Evolutionary conservation across 2,329 filamentous ascomycete species (phyloP), one percentile per base, ranked within the genome.

Genomic region (Aspergillus novoparasiticus): DNA sequence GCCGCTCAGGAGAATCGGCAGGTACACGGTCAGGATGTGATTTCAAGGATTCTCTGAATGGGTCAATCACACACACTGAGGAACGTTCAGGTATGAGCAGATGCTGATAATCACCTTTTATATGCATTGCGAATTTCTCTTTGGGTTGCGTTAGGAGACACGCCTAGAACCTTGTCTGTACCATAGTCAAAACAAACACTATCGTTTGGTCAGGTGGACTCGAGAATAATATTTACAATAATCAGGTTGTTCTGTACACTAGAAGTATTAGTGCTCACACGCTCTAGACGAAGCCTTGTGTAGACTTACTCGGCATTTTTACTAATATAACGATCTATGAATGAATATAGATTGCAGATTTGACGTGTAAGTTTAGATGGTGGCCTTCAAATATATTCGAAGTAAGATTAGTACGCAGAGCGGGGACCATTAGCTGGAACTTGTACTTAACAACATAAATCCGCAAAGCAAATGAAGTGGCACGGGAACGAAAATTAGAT

Each of bases 121-220:
- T 98, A 99, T 57, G 94, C 95, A 84, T 92, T 91, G 71, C 94
- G 91, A 75, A 99, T 90, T 76, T 98, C 91, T 73, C 93, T 88
- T 63, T 89, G 87, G 0, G 88, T 90, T 39, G 94, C 93, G 69
- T 85, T 90, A 41, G 92, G 86, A 58, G 89, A 76, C 64, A 97
- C 79, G 67, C 90, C 90, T 57, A 97, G 88, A 67, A 91, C 86
- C 57, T 86, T 87, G 80, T 94, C 91, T 94, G 67, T 19, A 55
- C 43, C 23, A 66, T 41, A 59, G 54, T 45, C 57, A 61, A 30
- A 41, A 61, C 65, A 16, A 28, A 23, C 43, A 55, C 30, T 12
- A 54, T 21, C 8, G 34, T n/a, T 11, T 30, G 14, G 1, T 30
- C 34, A 1, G 6, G 57, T 41, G 23, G 36, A 56, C 32, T 28